Evolutionary conservation across 2,329 filamentous ascomycete species (phyloP), one percentile per base, ranked within the genome.

Genomic region (Phaeosphaeriaceae sp.): DNA sequence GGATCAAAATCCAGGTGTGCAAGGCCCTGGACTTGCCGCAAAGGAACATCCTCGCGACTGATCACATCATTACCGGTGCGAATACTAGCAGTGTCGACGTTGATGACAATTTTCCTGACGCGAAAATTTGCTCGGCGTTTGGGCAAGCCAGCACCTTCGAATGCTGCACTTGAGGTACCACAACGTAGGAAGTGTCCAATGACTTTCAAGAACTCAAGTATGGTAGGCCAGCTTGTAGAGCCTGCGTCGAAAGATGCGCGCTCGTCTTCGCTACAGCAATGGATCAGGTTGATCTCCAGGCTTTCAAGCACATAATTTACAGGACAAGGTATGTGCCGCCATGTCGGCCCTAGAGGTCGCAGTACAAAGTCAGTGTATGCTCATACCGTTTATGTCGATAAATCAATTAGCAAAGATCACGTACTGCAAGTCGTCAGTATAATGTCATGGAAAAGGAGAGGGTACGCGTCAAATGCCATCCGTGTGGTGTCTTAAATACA

Each of bases 1-100:
- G n/a, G 47, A 22, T 61, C 42, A 21, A 64, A 64, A 6, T 54
- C 44, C 13, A 64, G 55, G 44, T 64, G 59, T 11, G 45, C 51
- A 0, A 64, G 48, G 17, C 56, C 61, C 7, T 56, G n/a, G 3
- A 64, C 53, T n/a, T 24, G 48, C n/a, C 64, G 60, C 6, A 58
- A 17, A 15, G 64, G 62, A 17, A 67, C 48, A 2, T 59, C 50
- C 17, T 59, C 49, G 41, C 57, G 31, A 27, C 52, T 47, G 15
- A 65, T 19, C 2, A 41, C 20, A 49, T 54, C 33, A 27, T 56
- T 60, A 21, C 56, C 54, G 7, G 46, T 25, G 17, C 41, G 21
- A 20, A 62, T 55, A n/a, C 15, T 44, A 6, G 36, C 50, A 31
- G 54, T 58, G 19, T 63, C 45, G 40, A 66, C 45, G 27, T 55